Conservation (phyloP, 2,329 filamentous ascomycete species). For the Didymella sp. region DNA sequence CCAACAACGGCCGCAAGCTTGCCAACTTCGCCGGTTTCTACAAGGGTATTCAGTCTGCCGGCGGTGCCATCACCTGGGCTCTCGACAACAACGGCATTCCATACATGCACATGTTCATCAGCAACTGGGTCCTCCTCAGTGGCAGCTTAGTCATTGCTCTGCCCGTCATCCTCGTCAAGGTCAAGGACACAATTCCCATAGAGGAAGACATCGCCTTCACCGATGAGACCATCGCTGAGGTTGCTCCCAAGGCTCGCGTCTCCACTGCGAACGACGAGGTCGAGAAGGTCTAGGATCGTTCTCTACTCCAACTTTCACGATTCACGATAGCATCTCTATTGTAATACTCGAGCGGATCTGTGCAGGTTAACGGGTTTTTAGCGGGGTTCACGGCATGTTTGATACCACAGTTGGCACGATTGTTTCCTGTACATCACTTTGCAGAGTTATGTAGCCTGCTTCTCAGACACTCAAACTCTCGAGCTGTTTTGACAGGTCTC, state of each 20-base stretch:
- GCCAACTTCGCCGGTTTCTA: constrained; percentile 93
- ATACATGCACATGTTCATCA: constrained; percentile 75
- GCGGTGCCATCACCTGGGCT: constrained; percentile 76
- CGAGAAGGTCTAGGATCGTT: constrained; percentile 38
- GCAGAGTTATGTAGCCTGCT: constrained; percentile 30
- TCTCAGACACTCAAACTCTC: constrained; percentile 19
- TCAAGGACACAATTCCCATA: constrained; percentile 79
- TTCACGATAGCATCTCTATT: constrained; percentile 18
- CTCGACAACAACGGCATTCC: constrained; percentile 66
- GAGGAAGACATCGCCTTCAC: constrained; percentile 86
- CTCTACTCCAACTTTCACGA: constrained; percentile 1
- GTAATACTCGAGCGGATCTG: constrained; percentile 20
- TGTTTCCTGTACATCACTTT: constrained; percentile 32
- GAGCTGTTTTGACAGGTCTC: constrained; percentile 27
- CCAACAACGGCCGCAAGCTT: constrained; percentile 89
- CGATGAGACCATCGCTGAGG: constrained; percentile 80
- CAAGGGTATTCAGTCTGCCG: constrained; percentile 89
- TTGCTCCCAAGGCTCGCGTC: constrained; percentile 52
- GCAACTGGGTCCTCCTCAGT: constrained; percentile 77
- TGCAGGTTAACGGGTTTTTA: constrained; percentile 8
- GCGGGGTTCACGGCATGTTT: constrained; percentile 18
- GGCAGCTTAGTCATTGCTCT: constrained; percentile 78
- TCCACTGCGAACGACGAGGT: constrained; percentile 23
- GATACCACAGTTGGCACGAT: constrained; percentile 28
- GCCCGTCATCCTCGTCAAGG: constrained; percentile 78